phyloP scores from a whole-genome alignment of 1,284 basidiomycete species.

The Irpex rosettiformis region DNA sequence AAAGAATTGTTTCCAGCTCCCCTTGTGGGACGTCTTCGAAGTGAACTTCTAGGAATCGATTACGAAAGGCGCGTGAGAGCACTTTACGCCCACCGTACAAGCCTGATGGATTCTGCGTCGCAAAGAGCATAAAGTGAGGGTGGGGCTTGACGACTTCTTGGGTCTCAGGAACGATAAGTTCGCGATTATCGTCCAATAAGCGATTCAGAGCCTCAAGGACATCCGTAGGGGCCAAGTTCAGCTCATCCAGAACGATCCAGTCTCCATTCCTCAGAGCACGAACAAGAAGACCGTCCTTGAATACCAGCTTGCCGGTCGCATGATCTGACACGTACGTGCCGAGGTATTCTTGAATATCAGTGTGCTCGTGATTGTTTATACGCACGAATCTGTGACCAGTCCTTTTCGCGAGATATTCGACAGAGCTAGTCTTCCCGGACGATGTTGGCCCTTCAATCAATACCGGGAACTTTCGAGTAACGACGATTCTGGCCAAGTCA shows the following conservation, averaged over 20 bases:
- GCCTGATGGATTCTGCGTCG: constrained; percentile 97
- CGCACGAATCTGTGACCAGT: constrained; percentile 97
- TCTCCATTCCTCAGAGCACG: constrained; percentile 90
- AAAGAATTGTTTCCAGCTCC: constrained; percentile 92
- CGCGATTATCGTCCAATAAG: constrained; percentile 95
- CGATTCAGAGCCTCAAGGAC: constrained; percentile 98
- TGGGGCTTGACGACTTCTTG: constrained; percentile 94
- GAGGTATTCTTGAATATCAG: constrained; percentile 98
- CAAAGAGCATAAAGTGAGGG: constrained; percentile 97
- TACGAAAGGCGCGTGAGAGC: constrained; percentile 93
- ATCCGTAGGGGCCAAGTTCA: constrained; percentile 97
- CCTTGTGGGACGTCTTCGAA: constrained; percentile 96
- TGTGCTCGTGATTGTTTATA: constrained; percentile 99
- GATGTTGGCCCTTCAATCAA: constrained; percentile 98
- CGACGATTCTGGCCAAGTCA: constrained; percentile 88
- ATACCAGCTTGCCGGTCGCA: constrained; percentile 87
- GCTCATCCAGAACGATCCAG: constrained; percentile 98
- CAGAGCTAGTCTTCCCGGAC: constrained; percentile 95
- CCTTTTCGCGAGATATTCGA: constrained; percentile 91
- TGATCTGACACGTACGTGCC: constrained; percentile 97
- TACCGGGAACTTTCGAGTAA: constrained; percentile 89
- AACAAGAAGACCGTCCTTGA: constrained; percentile 93
- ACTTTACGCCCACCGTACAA: constrained; percentile 97
- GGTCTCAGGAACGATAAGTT: constrained; percentile 94
- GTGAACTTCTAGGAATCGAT: constrained; percentile 98